phyloP scores from a whole-genome alignment of 2,329 filamentous ascomycete species.

The Paraphoma sp. region DNA sequence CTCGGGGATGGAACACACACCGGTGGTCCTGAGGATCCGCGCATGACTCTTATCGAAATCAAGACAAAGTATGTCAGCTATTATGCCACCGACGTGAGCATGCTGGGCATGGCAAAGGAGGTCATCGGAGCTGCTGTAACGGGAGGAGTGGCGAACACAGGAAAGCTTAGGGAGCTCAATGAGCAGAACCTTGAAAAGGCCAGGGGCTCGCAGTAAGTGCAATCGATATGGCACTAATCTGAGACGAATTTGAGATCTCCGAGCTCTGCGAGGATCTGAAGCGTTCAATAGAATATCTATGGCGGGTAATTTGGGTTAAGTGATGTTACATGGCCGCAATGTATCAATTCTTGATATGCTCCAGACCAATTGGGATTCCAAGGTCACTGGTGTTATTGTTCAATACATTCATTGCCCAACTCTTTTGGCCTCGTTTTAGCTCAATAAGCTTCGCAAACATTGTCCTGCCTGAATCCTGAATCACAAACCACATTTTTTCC shows the following conservation, averaged over 20 bases:
- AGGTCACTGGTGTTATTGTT: conserved; percentile 7
- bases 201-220: conserved; percentile 27
- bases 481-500: conserved; percentile 13
- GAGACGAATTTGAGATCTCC: no score
- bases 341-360: conserved; percentile 1
- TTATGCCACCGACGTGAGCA: conserved; percentile 45
- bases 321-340: no score
- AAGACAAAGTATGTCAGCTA: conserved; percentile 50
- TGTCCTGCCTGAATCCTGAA: conserved; percentile 7
- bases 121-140: conserved; percentile 47
- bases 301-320: no score
- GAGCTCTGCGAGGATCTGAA: no score
- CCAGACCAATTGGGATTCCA: conserved; percentile 17
- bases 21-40: conserved; percentile 54
- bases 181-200: conserved; percentile 55
- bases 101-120: conserved; percentile 50
- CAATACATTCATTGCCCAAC: conserved; percentile 8
- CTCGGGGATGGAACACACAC: conserved; percentile 57
- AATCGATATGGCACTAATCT: not conserved
- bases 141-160: conserved; percentile 49
- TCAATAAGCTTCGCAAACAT: conserved; percentile 19
- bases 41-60: conserved; percentile 52
- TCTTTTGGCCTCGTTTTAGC: conserved; percentile 5
- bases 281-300: no score
- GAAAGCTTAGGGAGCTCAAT: conserved; percentile 55